Percentiles rank a stretch among this genome's conserved stretches.
These are phyloP conservation scores for Astragalus glycyphyllos DNA, from an alignment of 306 rosid species.

Conservation along the genomic window DNA sequence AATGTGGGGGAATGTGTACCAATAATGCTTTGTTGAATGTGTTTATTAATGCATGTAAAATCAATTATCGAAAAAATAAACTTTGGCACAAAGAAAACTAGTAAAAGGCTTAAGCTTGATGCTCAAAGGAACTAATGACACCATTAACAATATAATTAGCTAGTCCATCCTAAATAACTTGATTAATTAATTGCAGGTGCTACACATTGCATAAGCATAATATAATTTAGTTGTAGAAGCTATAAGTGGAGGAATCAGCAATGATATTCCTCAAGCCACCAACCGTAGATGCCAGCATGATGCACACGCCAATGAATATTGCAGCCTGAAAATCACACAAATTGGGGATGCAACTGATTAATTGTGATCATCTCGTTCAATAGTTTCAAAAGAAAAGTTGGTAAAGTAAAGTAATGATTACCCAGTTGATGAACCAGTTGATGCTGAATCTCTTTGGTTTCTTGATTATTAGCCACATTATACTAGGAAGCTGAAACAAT, in stretches of 20 bases:
- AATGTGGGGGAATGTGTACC: too few species aligned
- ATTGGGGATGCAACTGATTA: background rate
- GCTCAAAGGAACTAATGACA: too few species aligned
- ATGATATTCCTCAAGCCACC: constrained; percentile 88
- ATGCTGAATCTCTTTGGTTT: constrained; percentile 82
- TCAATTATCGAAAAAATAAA: too few species aligned
- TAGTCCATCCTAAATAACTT: too few species aligned
- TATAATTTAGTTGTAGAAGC: constrained; percentile 62
- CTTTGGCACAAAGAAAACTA: too few species aligned
- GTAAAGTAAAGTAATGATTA: constrained; percentile 40
- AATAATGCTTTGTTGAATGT: too few species aligned
- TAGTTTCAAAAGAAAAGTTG: background rate
- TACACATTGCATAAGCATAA: background rate
- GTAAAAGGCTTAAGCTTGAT: too few species aligned
- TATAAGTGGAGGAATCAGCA: constrained; percentile 78
- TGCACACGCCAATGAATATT: constrained; percentile 76
- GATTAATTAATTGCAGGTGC: too few species aligned
- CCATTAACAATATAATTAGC: too few species aligned
- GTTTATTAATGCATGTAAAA: too few species aligned
- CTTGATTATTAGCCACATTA: constrained; percentile 89
- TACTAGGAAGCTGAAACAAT: constrained; percentile 77
- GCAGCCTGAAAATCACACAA: constrained; percentile 52
- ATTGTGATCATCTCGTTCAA: too few species aligned
- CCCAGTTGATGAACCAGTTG: constrained; percentile 95
- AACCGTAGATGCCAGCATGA: constrained; percentile 87